phyloP scores from a whole-genome alignment of 352 stramenopile genomes.

The Pythium phragmitis region DNA sequence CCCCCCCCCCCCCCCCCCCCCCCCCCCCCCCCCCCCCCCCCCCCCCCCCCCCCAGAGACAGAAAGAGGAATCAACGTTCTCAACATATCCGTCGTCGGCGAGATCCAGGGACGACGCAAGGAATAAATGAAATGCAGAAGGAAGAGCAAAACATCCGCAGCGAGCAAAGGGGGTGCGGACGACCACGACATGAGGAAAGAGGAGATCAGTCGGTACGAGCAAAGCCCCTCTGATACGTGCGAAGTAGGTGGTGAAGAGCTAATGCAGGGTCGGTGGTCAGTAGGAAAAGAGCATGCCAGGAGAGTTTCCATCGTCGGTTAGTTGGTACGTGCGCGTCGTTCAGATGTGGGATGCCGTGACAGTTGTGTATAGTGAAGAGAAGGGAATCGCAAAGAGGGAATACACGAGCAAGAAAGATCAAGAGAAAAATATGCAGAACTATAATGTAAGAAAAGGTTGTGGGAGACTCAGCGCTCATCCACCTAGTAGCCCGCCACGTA shows the following conservation, averaged over 20 bases:
- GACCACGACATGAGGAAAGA: no score
- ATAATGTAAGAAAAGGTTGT: constrained; percentile 15
- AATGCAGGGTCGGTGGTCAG: neutral
- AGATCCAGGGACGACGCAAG: no score
- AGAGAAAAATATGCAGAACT: neutral
- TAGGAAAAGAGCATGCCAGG: neutral
- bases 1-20: no score
- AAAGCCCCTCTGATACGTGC: neutral
- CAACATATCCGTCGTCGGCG: no score
- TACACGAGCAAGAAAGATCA: neutral
- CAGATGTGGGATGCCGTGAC: neutral
- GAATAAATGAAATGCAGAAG: no score
- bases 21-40: no score
- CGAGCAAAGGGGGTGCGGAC: no score
- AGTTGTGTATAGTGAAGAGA: constrained; percentile 6
- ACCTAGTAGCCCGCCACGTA: constrained; percentile 79
- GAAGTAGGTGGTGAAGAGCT: constrained; percentile 2
- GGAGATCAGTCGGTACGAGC: neutral
- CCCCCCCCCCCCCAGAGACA: no score
- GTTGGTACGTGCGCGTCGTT: constrained; percentile 2
- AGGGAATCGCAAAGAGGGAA: neutral
- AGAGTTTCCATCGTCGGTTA: neutral
- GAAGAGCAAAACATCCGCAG: no score
- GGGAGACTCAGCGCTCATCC: neutral
- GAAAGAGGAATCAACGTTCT: neutral